phyloP scores from a whole-genome alignment of 2,329 filamentous ascomycete species.

The Xylariaceae sp. region DNA sequence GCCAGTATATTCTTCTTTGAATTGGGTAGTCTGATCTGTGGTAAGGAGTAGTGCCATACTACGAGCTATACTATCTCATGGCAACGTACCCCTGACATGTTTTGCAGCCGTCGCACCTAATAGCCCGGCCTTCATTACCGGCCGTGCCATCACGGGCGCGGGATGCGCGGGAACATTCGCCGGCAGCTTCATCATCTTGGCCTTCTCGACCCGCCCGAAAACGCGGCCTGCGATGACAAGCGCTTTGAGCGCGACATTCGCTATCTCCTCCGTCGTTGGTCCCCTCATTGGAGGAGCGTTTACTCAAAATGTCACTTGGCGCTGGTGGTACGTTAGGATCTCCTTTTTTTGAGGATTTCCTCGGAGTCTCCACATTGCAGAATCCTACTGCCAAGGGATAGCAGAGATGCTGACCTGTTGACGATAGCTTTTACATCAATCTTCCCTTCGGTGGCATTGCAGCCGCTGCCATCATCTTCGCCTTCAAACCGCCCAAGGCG shows the following conservation, averaged over 20 bases:
- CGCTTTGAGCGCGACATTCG: not conserved
- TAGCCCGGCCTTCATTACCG: constrained; percentile 47
- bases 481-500: constrained; percentile 13
- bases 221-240: not conserved
- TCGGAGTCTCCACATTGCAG: too few species aligned
- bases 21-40: constrained; percentile 45
- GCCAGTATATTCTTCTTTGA: constrained; percentile 44
- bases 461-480: constrained; percentile 9
- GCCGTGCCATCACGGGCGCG: constrained; percentile 47
- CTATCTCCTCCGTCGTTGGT: not conserved
- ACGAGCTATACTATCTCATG: too few species aligned
- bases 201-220: constrained; percentile 17
- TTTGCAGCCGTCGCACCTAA: constrained; percentile 37
- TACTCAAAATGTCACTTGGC: constrained; percentile 41
- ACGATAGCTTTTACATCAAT: constrained; percentile 34
- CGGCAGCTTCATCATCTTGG: constrained; percentile 42
- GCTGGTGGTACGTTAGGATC: too few species aligned
- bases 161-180: constrained; percentile 47
- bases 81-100: too few species aligned
- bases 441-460: constrained; percentile 32
- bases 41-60: too few species aligned
- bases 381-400: too few species aligned
- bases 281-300: constrained; percentile 32
- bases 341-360: too few species aligned
- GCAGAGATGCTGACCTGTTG: constrained; percentile 1